phyloP scores from a whole-genome alignment of 1,139 yeast genomes.

The Scheffersomyces insectosa region DNA sequence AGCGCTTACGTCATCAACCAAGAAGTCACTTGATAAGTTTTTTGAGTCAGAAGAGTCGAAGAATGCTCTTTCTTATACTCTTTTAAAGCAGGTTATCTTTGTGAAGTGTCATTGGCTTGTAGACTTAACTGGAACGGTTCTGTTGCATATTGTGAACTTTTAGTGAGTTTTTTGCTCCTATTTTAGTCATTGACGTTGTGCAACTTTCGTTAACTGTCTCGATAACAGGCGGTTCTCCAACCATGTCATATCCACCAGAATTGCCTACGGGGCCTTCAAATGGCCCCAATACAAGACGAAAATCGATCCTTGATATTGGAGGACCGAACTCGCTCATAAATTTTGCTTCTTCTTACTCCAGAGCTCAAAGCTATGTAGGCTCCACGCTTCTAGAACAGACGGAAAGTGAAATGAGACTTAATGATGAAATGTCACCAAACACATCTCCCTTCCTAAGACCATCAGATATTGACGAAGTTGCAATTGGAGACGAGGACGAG shows the following conservation, averaged over 20 bases:
- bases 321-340: constrained; percentile 72
- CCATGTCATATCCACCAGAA: neutral
- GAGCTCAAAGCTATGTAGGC: constrained; percentile 67
- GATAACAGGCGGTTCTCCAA: neutral
- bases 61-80: too few relatives aligned
- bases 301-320: constrained; percentile 20
- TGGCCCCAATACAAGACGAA: constrained; percentile 7
- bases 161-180: too few relatives aligned
- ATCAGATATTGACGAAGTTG: constrained; percentile 5
- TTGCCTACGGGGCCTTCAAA: neutral
- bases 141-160: too few relatives aligned
- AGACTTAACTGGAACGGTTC: too few relatives aligned
- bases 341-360: constrained; percentile 74
- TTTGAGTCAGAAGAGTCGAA: too few relatives aligned
- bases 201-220: too few relatives aligned
- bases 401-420: constrained; percentile 1
- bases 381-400: constrained; percentile 23
- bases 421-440: constrained; percentile 28
- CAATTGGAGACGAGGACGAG: constrained; percentile 2
- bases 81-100: too few relatives aligned
- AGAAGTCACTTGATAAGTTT: too few relatives aligned
- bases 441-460: constrained; percentile 16
- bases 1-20: too few relatives aligned
- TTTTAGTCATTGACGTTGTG: too few relatives aligned
- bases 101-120: too few relatives aligned